Percentiles rank a stretch among this genome's conserved stretches.
These are phyloP conservation scores for Tulasnella sp. DNA, from an alignment of 768 basidiomycete genomes.

Conservation along the genomic window DNA sequence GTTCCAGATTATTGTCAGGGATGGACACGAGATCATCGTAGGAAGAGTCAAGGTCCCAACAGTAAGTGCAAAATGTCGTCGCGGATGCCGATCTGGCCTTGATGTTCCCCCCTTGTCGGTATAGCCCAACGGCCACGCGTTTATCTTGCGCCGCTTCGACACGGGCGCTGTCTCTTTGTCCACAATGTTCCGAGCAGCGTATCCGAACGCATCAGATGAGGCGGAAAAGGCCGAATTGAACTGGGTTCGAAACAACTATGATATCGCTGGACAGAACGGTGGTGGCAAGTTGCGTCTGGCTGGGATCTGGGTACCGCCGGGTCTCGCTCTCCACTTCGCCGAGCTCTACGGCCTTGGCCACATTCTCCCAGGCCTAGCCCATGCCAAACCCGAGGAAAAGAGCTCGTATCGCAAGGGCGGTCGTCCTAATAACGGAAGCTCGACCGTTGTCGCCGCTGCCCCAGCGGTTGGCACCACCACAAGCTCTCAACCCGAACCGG, in stretches of 20 bases:
- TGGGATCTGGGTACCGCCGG: constrained; percentile 71
- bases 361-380: constrained; percentile 53
- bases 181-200: constrained; percentile 94
- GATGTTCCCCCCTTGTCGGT: not conserved
- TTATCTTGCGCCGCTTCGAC: constrained; percentile 88
- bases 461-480: constrained; percentile 21
- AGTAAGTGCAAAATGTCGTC: constrained; percentile 18
- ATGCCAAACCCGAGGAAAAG: constrained; percentile 65
- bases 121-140: constrained; percentile 69
- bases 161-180: constrained; percentile 86
- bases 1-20: constrained; percentile 31
- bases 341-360: constrained; percentile 49
- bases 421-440: constrained; percentile 18
- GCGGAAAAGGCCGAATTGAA: constrained; percentile 69
- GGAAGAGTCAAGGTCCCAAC: constrained; percentile 31
- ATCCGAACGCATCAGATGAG: constrained; percentile 64
- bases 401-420: constrained; percentile 67
- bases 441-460: constrained; percentile 19
- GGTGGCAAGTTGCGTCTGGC: constrained; percentile 64
- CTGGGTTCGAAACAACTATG: constrained; percentile 74
- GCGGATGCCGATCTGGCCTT: not conserved
- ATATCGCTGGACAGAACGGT: constrained; percentile 63
- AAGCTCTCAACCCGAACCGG: constrained; percentile 16
- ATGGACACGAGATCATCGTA: constrained; percentile 30
- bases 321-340: constrained; percentile 56